These are phyloP conservation scores for Zygosaccharomyces gambellarensis DNA, from an alignment of 805 yeast genomes.

Conservation along the genomic window DNA sequence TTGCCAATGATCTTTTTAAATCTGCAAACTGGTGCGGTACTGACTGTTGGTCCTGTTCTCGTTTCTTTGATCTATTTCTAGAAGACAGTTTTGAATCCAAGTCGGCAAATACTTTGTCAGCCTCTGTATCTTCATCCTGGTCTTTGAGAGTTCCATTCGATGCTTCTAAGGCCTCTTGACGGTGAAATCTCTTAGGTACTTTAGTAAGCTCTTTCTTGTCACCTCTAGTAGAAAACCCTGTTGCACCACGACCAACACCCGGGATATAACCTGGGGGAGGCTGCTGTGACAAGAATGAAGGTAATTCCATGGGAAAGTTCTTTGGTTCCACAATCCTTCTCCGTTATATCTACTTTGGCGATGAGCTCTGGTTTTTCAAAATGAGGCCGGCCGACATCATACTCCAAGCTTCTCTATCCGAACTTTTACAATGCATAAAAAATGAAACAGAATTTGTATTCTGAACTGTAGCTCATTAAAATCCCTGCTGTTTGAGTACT, in stretches of 20 bases:
- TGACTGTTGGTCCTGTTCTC: conserved; percentile 16
- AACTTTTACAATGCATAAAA: no score
- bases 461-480: no score
- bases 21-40: conserved; percentile 56
- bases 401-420: no score
- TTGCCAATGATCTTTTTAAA: conserved; percentile 55
- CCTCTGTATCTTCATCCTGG: conserved; percentile 66
- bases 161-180: conserved; percentile 17
- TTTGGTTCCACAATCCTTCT: no score
- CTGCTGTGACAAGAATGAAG: conserved; percentile 69
- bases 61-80: conserved; percentile 25
- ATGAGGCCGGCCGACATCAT: no score
- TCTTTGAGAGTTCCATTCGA: conserved; percentile 13
- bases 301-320: conserved; percentile 39
- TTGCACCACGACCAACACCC: conserved; percentile 93
- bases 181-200: conserved; percentile 24
- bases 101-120: conserved; percentile 60
- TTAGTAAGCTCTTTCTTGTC: conserved; percentile 36
- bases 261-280: conserved; percentile 90
- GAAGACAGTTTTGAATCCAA: conserved; percentile 54
- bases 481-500: no score
- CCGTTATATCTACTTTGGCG: no score
- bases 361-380: no score
- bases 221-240: conserved; percentile 85
- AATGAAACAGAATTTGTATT: no score